Evolutionary conservation across 179 eudicot species (phyloP).

Genomic region (Nepenthes alata): DNA sequence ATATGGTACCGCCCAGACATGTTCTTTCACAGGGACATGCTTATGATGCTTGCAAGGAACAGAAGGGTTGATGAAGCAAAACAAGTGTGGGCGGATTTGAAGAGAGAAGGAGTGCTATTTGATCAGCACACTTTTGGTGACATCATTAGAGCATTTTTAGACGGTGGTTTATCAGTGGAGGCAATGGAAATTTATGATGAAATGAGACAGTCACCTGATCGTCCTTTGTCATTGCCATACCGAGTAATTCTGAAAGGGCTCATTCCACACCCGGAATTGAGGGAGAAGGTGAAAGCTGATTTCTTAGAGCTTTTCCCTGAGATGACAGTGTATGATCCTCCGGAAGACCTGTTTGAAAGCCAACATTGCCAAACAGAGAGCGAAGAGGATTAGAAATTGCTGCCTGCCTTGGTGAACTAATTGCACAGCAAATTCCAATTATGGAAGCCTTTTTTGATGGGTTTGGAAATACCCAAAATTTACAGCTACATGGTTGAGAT

Average conservation of each 20-base stretch:
- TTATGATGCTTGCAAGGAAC: slow-evolving; percentile 86
- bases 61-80: slow-evolving; percentile 60
- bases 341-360: slow-evolving; percentile 69
- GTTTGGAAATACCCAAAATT: too few relatives aligned
- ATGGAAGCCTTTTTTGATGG: too few relatives aligned
- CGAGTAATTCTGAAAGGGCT: slow-evolving; percentile 88
- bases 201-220: slow-evolving; percentile 82
- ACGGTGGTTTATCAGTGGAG: slow-evolving; percentile 49
- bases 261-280: slow-evolving; percentile 69
- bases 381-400: slow-evolving; percentile 29
- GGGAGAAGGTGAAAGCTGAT: slow-evolving; percentile 82
- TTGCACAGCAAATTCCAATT: too few relatives aligned
- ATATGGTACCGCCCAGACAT: slow-evolving; percentile 96
- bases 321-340: slow-evolving; percentile 63
- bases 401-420: too few relatives aligned
- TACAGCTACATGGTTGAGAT: too few relatives aligned
- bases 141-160: slow-evolving; percentile 67
- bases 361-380: slow-evolving; percentile 33
- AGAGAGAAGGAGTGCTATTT: slow-evolving; percentile 56
- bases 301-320: slow-evolving; percentile 82
- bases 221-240: slow-evolving; percentile 67
- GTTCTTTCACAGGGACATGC: slow-evolving; percentile 96
- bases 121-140: slow-evolving; percentile 99
- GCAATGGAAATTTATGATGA: slow-evolving; percentile 82
- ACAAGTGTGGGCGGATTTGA: slow-evolving; percentile 63